Percentiles rank a stretch among this genome's conserved stretches.
Conservation (phyloP, 352 stramenopile genomes). For the Phytopythium vexans region DNA sequence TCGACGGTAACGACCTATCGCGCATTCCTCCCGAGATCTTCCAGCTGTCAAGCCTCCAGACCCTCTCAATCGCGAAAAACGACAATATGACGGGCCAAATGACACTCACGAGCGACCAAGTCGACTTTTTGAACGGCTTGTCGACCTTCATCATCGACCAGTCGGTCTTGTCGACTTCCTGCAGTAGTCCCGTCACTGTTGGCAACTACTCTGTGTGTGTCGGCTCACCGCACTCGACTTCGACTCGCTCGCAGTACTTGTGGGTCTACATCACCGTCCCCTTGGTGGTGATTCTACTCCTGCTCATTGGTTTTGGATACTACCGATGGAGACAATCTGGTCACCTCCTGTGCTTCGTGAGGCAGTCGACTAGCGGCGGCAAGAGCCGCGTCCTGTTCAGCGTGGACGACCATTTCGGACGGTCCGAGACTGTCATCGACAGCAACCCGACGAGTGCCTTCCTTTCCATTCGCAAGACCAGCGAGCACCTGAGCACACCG, state of each 20-base stretch:
- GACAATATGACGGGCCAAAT: conserved; percentile 12
- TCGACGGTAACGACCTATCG: conserved; percentile 10
- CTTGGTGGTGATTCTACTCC: too few species aligned
- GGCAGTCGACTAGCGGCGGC: too few species aligned
- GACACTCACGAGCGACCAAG: conserved; percentile 19
- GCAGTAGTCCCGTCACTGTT: conserved; percentile 5
- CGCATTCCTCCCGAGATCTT: conserved; percentile 16
- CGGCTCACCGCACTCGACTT: neutral
- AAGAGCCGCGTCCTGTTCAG: too few species aligned
- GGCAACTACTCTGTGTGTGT: conserved; percentile 27
- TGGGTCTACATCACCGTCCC: conserved; percentile 2
- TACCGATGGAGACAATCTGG: too few species aligned
- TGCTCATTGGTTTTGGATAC: too few species aligned
- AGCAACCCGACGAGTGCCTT: too few species aligned
- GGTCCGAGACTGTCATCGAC: too few species aligned
- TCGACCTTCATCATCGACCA: conserved; percentile 26
- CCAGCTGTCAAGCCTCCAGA: conserved; percentile 2
- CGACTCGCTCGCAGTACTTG: neutral
- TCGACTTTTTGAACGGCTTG: conserved; percentile 21
- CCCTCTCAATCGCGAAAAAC: conserved; percentile 2
- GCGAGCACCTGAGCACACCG: neutral
- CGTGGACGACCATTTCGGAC: too few species aligned
- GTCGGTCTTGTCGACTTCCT: conserved; percentile 17
- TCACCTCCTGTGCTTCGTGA: too few species aligned
- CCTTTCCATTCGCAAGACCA: too few species aligned